These are phyloP conservation scores for Aspergillus phoenicis DNA, from an alignment of 2,329 filamentous ascomycete species.

Conservation along the genomic window DNA sequence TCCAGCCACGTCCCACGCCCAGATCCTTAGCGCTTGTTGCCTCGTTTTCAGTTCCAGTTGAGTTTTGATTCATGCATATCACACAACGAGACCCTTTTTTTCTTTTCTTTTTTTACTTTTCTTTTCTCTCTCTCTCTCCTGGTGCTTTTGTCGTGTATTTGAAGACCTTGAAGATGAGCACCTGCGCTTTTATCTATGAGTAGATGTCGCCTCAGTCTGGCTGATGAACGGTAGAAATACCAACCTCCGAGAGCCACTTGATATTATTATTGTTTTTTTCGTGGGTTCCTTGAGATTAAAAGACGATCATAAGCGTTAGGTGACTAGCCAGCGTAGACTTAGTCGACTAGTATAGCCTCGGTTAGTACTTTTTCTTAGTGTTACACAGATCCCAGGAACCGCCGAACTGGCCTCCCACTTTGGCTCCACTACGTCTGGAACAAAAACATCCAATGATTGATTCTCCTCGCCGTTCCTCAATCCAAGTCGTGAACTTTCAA, in stretches of 20 bases:
- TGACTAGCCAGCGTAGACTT: too few relatives aligned
- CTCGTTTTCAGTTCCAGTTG: neutral
- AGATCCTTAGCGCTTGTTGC: neutral
- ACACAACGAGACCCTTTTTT: neutral
- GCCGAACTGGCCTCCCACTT: neutral
- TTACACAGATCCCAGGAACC: slow-evolving; percentile 8
- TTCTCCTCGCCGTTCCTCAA: neutral
- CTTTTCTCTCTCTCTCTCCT: neutral
- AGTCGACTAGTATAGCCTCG: neutral
- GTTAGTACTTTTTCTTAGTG: neutral
- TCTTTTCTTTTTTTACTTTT: neutral
- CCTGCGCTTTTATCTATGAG: too few relatives aligned
- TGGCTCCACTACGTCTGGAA: slow-evolving; percentile 3
- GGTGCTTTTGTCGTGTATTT: neutral
- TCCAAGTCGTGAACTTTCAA: too few relatives aligned
- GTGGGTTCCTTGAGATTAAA: neutral
- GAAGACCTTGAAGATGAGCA: too few relatives aligned
- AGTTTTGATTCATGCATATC: neutral
- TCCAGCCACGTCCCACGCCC: slow-evolving; percentile 13
- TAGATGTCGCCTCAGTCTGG: neutral
- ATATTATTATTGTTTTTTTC: too few relatives aligned
- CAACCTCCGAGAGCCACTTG: too few relatives aligned
- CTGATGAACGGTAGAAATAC: neutral
- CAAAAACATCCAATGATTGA: slow-evolving; percentile 3
- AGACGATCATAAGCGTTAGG: neutral